Conservation (phyloP, 345 rosid genomes). For the Durio zibethinus region DNA sequence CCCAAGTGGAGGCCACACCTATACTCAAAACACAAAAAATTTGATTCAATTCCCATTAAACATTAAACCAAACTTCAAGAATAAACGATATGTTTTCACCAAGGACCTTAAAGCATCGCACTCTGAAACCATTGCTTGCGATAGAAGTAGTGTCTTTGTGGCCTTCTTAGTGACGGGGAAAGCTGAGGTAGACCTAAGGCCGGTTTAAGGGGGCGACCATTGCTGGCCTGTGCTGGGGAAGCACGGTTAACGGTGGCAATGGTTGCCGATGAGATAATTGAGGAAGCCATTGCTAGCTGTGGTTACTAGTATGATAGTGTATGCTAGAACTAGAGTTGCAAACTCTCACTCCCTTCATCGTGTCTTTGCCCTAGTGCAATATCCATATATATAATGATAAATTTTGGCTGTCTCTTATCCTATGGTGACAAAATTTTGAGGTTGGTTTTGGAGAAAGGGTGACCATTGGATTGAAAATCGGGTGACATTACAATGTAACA, state of each 20-base stretch:
- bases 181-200: conserved; percentile 15
- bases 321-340: conserved; percentile 2
- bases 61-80: too few relatives aligned
- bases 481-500: background rate
- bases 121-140: conserved; percentile 23
- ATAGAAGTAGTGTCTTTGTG: conserved; percentile 5
- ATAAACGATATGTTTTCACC: background rate
- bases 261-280: conserved; percentile 54
- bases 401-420: conserved; percentile 22
- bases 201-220: conserved; percentile 17
- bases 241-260: conserved; percentile 37
- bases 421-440: conserved; percentile 22
- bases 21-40: background rate
- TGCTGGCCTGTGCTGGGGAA: conserved; percentile 10
- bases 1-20: conserved; percentile 32
- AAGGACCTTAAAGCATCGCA: conserved; percentile 19
- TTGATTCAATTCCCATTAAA: background rate
- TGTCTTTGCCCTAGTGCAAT: background rate
- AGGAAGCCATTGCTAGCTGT: conserved; percentile 46
- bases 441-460: conserved; percentile 5
- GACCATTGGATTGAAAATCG: conserved; percentile 32
- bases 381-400: conserved; percentile 37
- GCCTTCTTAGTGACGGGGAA: conserved; percentile 19
- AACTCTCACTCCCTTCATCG: background rate
- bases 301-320: background rate